Evolutionary conservation across 352 stramenopile species (phyloP).

Genomic region (Phytopythium boreale): DNA sequence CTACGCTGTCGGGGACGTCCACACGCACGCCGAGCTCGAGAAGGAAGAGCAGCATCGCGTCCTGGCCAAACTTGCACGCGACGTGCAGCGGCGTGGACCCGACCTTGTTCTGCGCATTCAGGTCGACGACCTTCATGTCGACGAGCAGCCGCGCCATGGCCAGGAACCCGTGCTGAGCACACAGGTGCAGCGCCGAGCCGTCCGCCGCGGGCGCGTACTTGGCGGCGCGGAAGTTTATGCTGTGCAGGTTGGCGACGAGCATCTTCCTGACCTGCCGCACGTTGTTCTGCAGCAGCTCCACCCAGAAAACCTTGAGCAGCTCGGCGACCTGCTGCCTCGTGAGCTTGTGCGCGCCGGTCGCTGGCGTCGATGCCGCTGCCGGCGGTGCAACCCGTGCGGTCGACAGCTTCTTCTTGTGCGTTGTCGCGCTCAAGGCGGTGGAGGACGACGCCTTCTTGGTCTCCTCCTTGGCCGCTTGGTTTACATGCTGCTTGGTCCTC

Average conservation of each 20-base stretch:
- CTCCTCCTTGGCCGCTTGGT: background rate
- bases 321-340: constrained; percentile 37
- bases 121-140: constrained; percentile 19
- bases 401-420: background rate
- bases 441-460: background rate
- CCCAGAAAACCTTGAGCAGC: constrained; percentile 54
- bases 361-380: no score
- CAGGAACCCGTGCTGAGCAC: constrained; percentile 49
- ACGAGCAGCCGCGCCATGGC: constrained; percentile 35
- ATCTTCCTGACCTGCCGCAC: constrained; percentile 41
- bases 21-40: constrained; percentile 30
- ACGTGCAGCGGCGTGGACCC: constrained; percentile 53
- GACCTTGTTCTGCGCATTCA: constrained; percentile 50
- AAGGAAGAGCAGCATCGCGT: constrained; percentile 31
- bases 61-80: constrained; percentile 48
- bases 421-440: background rate
- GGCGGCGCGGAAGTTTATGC: constrained; percentile 37
- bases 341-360: constrained; percentile 20
- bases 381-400: background rate
- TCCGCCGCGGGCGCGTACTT: constrained; percentile 38
- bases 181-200: constrained; percentile 47
- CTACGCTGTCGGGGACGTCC: constrained; percentile 46
- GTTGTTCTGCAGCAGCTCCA: constrained; percentile 44
- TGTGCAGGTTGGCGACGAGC: constrained; percentile 28
- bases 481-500: background rate